Conservation (phyloP, 1,284 basidiomycete genomes). For the Trametes sp. region DNA sequence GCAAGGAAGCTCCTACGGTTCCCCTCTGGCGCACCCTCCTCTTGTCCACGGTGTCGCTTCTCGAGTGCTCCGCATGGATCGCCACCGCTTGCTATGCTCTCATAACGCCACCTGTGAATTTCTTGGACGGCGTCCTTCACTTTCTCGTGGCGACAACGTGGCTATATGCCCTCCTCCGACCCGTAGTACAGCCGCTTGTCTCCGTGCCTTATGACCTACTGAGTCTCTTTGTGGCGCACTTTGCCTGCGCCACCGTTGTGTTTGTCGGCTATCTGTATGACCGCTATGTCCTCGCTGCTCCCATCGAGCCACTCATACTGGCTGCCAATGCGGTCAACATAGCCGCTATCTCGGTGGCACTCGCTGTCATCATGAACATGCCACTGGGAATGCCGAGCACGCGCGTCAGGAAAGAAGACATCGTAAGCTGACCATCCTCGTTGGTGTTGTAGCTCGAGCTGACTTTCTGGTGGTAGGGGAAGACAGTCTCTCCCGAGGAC, state of each 20-base stretch:
- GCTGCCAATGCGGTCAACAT: constrained; percentile 51
- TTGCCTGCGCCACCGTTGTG: constrained; percentile 49
- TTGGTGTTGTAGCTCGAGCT: background rate
- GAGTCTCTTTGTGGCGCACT: constrained; percentile 53
- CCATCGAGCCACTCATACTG: constrained; percentile 43
- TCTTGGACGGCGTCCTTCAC: constrained; percentile 43
- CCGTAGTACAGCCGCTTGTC: constrained; percentile 47
- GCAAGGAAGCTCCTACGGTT: constrained; percentile 38
- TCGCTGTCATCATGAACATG: constrained; percentile 60
- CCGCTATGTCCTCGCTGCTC: constrained; percentile 46
- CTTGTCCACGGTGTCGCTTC: constrained; percentile 57
- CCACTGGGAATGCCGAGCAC: constrained; percentile 64
- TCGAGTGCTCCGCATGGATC: constrained; percentile 60
- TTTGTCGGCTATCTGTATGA: constrained; percentile 60
- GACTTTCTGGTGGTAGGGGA: constrained; percentile 47
- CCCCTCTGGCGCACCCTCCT: constrained; percentile 65
- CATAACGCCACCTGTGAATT: constrained; percentile 36
- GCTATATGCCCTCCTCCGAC: constrained; percentile 61
- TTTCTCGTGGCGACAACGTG: constrained; percentile 59
- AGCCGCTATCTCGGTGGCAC: constrained; percentile 46
- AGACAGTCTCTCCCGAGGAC: constrained; percentile 72
- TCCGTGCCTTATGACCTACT: constrained; percentile 64
- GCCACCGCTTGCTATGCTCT: constrained; percentile 53
- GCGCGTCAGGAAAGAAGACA: constrained; percentile 55
- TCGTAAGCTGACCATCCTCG: constrained; percentile 48